These are phyloP conservation scores for Colletotrichum somersetense DNA, from an alignment of 2,329 filamentous ascomycete species.

Conservation along the genomic window DNA sequence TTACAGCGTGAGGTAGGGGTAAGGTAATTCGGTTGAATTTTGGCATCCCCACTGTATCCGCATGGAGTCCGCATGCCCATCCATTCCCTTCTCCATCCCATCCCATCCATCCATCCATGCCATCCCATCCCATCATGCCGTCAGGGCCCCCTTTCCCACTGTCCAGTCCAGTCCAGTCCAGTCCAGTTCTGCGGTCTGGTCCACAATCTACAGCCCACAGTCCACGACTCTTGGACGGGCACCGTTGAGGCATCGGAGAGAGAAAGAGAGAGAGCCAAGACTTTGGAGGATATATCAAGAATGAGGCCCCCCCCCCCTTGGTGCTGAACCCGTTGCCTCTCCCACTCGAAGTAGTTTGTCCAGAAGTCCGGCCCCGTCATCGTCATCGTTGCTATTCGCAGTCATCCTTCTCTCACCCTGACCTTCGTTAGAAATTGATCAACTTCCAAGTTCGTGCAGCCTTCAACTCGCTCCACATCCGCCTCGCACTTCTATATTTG, in stretches of 20 bases:
- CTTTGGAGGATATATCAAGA: conserved; percentile 38
- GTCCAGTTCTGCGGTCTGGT: conserved; percentile 19
- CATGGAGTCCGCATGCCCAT: conserved; percentile 19
- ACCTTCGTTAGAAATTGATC: conserved; percentile 37
- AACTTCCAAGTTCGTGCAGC: conserved; percentile 25
- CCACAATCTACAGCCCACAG: conserved; percentile 25
- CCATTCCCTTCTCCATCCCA: conserved; percentile 31
- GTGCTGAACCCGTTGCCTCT: conserved; percentile 2
- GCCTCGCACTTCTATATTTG: not conserved
- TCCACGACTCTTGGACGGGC: conserved; percentile 21
- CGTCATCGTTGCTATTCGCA: conserved; percentile 16
- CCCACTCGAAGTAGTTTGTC: conserved; percentile 5
- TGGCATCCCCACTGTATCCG: conserved; percentile 8
- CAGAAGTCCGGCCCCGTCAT: conserved; percentile 2
- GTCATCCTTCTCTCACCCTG: conserved; percentile 12
- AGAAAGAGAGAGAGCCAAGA: conserved; percentile 27
- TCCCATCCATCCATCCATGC: conserved; percentile 7
- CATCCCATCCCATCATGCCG: conserved; percentile 14
- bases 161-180: conserved; percentile 2
- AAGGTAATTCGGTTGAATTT: no score
- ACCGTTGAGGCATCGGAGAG: conserved; percentile 23
- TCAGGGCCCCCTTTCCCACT: conserved; percentile 25
- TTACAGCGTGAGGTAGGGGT: no score
- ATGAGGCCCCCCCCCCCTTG: conserved; percentile 33
- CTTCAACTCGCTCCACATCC: conserved; percentile 26